Evolutionary conservation across 2,329 filamentous ascomycete genomes (phyloP), one percentile per base, ranked within the genome.

Genomic region (Sporothrix brunneoviolacea): DNA sequence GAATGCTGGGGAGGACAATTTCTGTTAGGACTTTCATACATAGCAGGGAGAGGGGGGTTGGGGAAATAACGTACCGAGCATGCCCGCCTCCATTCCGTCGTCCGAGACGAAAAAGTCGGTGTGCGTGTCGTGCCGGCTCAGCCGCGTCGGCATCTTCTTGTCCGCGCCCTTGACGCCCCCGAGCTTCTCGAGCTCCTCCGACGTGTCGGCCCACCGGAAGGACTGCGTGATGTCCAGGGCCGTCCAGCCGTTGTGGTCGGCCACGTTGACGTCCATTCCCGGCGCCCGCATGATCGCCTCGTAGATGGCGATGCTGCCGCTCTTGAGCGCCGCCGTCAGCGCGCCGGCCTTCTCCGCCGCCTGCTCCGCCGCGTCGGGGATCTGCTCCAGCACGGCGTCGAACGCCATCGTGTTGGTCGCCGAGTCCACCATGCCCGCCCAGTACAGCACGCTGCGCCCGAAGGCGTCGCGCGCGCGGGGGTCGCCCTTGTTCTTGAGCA

Each of bases 181-280:
- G 2, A 30, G 37, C 6, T 33, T n/a, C 8, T 8, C 16, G 8
- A 52, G 37, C 15, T 27, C n/a, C 8, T 16, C 21, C 2, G 24
- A 13, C 27, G 16, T 7, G 18, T 51, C 41, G 3, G 18, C 35
- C 41, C 28, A 13, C 1, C 18, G n/a, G 36, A 27, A 27, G 18
- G 22, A 10, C 7, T 33, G 18, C 8, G 49, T 42, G 16, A 52
- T 24, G 30, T 52, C 50, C 43, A 51, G 18, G 13, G 37, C 37
- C 15, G 43, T 47, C 50, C 50, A 48, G 19, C 50, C 50, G 24
- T 32, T 44, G 16, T 33, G 28, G 35, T 52, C 50, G 3, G 44
- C 30, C 21, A 48, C 44, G 24, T 52, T 52, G 36, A 48, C n/a
- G 19, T 52, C 30, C 3, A 44, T 13, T n/a, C 38, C 44, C 2